Conservation (phyloP, 2,329 filamentous ascomycete genomes). For the Curvularia eragrostidis region DNA sequence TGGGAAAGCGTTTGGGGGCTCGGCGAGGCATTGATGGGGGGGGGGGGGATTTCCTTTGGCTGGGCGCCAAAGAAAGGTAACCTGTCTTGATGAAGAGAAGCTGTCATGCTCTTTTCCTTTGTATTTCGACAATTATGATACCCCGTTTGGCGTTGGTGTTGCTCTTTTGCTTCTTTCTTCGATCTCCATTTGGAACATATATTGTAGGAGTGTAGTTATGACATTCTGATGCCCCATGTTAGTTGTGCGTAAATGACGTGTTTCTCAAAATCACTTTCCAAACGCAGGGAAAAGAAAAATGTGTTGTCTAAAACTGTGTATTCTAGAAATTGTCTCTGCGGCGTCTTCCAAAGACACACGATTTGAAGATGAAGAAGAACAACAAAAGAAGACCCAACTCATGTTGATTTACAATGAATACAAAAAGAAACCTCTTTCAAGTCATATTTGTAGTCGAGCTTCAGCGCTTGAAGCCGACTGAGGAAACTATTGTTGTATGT, state of each 20-base stretch:
- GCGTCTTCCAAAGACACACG: neutral
- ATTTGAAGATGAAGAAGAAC: neutral
- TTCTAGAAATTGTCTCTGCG: neutral
- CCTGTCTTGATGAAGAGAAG: too few species aligned
- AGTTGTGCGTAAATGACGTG: neutral
- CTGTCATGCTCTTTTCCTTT: neutral
- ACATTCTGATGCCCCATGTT: neutral
- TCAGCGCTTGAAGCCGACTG: slow-evolving; percentile 45
- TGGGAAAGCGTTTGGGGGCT: slow-evolving; percentile 18
- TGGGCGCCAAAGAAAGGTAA: too few species aligned
- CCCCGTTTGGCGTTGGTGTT: neutral
- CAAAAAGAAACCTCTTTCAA: neutral
- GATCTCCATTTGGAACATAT: neutral
- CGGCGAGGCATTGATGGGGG: slow-evolving; percentile 13
- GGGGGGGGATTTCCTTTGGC: too few species aligned
- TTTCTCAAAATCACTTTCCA: too few species aligned
- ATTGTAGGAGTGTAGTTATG: neutral
- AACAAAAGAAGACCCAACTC: neutral
- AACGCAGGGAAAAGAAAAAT: neutral
- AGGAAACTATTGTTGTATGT: neutral
- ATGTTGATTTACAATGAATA: neutral
- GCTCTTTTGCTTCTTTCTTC: neutral
- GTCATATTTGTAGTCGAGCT: slow-evolving; percentile 24
- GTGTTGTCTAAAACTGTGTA: neutral
- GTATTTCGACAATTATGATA: neutral